Conservation (phyloP, 768 basidiomycete species). For the Amanita pallidorosea region DNA sequence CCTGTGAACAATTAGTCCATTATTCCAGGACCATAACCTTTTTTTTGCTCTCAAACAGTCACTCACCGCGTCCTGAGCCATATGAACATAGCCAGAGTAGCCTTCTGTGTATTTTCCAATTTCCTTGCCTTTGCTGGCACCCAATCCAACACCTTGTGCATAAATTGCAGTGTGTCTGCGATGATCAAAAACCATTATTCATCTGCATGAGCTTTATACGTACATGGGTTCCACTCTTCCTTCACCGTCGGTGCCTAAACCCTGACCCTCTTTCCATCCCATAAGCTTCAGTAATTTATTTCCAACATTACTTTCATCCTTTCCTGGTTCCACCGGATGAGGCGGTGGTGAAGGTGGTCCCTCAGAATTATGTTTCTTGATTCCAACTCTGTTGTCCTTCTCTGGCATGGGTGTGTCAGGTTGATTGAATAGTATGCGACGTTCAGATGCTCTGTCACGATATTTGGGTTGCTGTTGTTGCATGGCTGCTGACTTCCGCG, state of each 20-base stretch:
- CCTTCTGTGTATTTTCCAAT: conserved; percentile 62
- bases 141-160: conserved; percentile 79
- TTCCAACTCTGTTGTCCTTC: conserved; percentile 17
- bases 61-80: conserved; percentile 63
- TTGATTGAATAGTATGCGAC: conserved; percentile 85
- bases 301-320: conserved; percentile 82
- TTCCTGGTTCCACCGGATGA: conserved; percentile 54
- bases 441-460: conserved; percentile 89
- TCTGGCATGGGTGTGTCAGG: conserved; percentile 72
- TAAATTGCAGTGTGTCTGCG: conserved; percentile 75
- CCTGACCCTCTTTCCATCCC: conserved; percentile 92
- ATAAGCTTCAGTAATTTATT: conserved; percentile 94
- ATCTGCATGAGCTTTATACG: conserved; percentile 16
- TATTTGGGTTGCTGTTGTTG: conserved; percentile 63
- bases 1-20: conserved; percentile 15
- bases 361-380: conserved; percentile 32
- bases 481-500: conserved; percentile 22
- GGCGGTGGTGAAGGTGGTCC: conserved; percentile 56
- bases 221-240: conserved; percentile 86
- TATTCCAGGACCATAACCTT: not conserved
- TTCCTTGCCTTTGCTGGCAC: conserved; percentile 87
- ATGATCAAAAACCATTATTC: conserved; percentile 2
- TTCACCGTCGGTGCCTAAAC: conserved; percentile 72
- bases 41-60: conserved; percentile 17
- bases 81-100: conserved; percentile 58